Percentiles rank a stretch among this genome's conserved stretches.
phyloP scores from a whole-genome alignment of 2,329 filamentous ascomycete species.

The Penicillium polonicum region DNA sequence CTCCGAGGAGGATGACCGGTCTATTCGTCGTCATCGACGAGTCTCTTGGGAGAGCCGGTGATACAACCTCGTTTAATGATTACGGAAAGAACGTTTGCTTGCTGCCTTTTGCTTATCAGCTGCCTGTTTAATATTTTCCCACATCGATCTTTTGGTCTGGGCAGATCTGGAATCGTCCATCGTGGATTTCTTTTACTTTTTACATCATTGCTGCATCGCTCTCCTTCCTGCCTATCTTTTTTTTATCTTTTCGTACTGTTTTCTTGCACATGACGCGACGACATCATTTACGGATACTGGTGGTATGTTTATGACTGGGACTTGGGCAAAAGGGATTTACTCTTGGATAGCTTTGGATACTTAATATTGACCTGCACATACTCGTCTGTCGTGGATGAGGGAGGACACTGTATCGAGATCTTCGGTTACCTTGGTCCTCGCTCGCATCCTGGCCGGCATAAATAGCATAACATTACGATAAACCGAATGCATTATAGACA shows the following conservation, averaged over 20 bases:
- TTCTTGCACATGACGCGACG: constrained; percentile 19
- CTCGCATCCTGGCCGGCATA: background rate
- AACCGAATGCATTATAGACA: background rate
- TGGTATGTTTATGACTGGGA: constrained; percentile 1
- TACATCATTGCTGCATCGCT: background rate
- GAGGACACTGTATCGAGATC: background rate
- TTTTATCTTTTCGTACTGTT: background rate
- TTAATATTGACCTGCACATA: constrained; percentile 14
- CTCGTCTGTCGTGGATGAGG: background rate
- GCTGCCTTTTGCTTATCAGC: background rate
- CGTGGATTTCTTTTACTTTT: background rate
- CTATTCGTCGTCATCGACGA: constrained; percentile 24
- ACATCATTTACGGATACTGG: constrained; percentile 6
- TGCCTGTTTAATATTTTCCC: background rate
- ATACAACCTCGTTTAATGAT: background rate
- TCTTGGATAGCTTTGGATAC: constrained; percentile 14
- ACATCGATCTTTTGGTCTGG: background rate
- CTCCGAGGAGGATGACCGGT: constrained; percentile 22
- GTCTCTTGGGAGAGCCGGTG: constrained; percentile 32
- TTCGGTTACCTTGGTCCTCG: background rate
- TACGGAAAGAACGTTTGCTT: background rate
- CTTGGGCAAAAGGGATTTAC: background rate
- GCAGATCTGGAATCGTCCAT: constrained; percentile 15
- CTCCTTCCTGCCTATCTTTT: background rate
- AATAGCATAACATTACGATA: background rate